phyloP scores from a whole-genome alignment of 495 filamentous ascomycete species.

The Opeltia flavorubescens region DNA sequence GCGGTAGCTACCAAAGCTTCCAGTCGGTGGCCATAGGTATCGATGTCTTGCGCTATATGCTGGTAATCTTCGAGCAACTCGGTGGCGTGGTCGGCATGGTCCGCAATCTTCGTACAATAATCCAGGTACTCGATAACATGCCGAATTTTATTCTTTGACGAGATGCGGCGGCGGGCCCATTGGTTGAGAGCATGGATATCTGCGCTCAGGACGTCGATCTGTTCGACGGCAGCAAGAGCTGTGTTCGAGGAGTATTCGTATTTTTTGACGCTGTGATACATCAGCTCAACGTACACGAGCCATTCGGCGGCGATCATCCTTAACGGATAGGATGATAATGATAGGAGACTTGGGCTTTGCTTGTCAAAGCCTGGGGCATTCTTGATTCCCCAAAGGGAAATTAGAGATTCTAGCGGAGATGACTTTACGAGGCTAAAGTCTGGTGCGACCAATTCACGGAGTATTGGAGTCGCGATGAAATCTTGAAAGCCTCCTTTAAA shows the following conservation, averaged over 20 bases:
- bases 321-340: conserved; percentile 10
- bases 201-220: neutral
- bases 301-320: conserved; percentile 13
- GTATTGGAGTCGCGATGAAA: neutral
- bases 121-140: neutral
- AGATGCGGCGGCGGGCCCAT: conserved; percentile 2
- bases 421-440: neutral
- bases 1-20: neutral
- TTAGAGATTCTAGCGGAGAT: neutral
- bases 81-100: neutral
- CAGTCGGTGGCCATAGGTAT: neutral
- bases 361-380: conserved; percentile 4
- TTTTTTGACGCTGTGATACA: conserved; percentile 9
- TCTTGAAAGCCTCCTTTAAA: conserved; percentile 10
- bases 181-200: neutral
- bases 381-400: conserved; percentile 2
- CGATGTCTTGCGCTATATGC: neutral
- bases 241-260: conserved; percentile 11
- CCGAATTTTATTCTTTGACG: neutral
- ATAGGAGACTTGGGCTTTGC: conserved; percentile 4
- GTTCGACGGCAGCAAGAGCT: neutral
- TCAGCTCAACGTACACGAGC: conserved; percentile 9
- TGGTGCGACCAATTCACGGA: conserved; percentile 3
- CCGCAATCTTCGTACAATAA: neutral
- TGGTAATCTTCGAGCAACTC: conserved; percentile 1